These are phyloP conservation scores for Hapsidospora chrysogenum DNA, from an alignment of 495 filamentous ascomycete species.

Conservation along the genomic window DNA sequence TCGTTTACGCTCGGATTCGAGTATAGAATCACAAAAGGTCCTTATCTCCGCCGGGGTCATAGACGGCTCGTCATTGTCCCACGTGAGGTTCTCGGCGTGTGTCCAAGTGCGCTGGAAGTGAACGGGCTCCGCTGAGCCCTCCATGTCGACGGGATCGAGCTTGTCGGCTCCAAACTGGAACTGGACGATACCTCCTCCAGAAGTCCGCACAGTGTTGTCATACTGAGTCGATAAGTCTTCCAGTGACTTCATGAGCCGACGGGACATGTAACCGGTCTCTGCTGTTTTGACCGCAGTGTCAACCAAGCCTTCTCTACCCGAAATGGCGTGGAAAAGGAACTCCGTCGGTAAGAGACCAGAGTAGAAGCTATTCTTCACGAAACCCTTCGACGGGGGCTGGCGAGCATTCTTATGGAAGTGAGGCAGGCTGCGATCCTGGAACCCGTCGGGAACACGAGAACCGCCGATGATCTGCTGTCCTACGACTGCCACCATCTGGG, in stretches of 20 bases:
- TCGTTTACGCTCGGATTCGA: conserved; percentile 47
- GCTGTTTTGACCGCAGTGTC: conserved; percentile 99
- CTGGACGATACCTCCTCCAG: conserved; percentile 70
- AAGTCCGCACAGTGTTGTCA: conserved; percentile 87
- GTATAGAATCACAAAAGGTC: conserved; percentile 40
- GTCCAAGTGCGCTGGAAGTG: conserved; percentile 85
- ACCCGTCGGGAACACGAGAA: conserved; percentile 85
- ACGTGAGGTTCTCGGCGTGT: conserved; percentile 65
- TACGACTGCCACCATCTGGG: conserved; percentile 95
- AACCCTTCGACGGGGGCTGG: conserved; percentile 84
- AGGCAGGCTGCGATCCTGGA: conserved; percentile 85
- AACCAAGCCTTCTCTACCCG: conserved; percentile 92
- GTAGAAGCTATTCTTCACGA: conserved; percentile 95
- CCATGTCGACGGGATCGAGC: conserved; percentile 93
- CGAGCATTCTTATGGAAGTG: conserved; percentile 91
- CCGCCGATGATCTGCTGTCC: conserved; percentile 95
- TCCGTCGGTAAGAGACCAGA: conserved; percentile 78
- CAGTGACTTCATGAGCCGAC: conserved; percentile 92
- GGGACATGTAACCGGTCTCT: conserved; percentile 97
- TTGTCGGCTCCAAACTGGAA: conserved; percentile 95
- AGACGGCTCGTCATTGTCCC: conserved; percentile 53
- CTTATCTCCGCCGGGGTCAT: conserved; percentile 62
- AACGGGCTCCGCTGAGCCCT: conserved; percentile 82
- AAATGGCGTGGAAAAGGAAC: conserved; percentile 97
- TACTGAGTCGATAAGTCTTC: conserved; percentile 88